Conservation (phyloP, 2,329 filamentous ascomycete genomes). For the Pseudogymnoascus sp. region DNA sequence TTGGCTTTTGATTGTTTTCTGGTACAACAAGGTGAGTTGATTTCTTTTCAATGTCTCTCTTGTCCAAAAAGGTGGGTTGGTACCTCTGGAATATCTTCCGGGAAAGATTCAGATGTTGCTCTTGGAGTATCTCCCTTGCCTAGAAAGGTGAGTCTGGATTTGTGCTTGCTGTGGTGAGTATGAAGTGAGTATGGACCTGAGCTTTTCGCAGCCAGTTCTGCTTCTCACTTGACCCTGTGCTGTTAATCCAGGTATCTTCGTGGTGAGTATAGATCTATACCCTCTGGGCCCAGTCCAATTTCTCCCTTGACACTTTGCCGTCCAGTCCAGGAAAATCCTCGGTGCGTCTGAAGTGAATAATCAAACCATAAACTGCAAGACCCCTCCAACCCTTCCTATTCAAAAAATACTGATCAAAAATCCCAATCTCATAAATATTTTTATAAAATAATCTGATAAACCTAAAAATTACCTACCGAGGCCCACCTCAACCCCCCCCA, state of each 20-base stretch:
- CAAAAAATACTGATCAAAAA: neutral
- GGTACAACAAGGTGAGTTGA: neutral
- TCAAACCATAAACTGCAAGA: neutral
- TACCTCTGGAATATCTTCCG: neutral
- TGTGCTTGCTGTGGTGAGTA: neutral
- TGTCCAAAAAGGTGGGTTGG: neutral
- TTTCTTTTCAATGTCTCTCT: neutral
- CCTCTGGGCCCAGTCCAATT: neutral
- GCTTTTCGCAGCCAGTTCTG: neutral
- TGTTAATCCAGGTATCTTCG: neutral
- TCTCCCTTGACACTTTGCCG: neutral
- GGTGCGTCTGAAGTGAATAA: neutral
- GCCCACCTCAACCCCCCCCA: neutral
- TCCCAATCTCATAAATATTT: neutral
- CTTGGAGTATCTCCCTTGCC: neutral
- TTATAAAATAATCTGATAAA: neutral
- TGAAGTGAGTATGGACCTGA: neutral
- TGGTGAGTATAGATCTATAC: neutral
- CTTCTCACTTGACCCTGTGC: neutral
- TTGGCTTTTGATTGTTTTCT: neutral
- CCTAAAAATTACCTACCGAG: neutral
- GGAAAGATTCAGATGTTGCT: neutral
- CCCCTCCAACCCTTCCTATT: neutral
- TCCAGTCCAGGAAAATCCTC: neutral
- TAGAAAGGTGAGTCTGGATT: neutral